Evolutionary conservation across 768 basidiomycete species (phyloP).

Genomic region (Boletus tomentosulus): DNA sequence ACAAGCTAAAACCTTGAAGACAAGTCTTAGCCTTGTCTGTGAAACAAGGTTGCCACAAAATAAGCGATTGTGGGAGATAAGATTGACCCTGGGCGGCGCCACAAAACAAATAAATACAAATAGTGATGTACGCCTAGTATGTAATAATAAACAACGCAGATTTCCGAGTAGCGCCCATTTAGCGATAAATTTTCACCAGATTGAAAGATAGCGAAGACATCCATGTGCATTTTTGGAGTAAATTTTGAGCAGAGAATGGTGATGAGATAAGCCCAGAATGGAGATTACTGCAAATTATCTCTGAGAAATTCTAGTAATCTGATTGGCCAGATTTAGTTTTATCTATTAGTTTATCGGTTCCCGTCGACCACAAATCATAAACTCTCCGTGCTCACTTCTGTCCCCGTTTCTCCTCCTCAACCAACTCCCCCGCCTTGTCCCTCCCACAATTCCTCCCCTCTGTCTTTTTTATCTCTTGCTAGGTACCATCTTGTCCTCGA

Average conservation of each 20-base stretch:
- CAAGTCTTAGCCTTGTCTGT: neutral
- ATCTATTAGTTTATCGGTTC: conserved; percentile 39
- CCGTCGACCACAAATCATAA: conserved; percentile 36
- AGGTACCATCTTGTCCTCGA: neutral
- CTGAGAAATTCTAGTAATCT: conserved; percentile 31
- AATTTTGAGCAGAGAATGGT: neutral
- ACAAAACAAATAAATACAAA: conserved; percentile 25
- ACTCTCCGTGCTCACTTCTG: conserved; percentile 20
- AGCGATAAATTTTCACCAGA: conserved; percentile 27
- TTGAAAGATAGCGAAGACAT: conserved; percentile 5
- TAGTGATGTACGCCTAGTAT: conserved; percentile 13
- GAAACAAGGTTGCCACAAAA: neutral
- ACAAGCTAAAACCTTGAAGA: conserved; percentile 13
- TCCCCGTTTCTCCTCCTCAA: conserved; percentile 26
- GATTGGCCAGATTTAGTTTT: conserved; percentile 33
- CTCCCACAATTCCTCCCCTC: neutral
- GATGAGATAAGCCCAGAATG: conserved; percentile 3
- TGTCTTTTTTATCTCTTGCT: neutral
- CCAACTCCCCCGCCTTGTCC: conserved; percentile 2
- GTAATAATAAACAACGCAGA: conserved; percentile 24
- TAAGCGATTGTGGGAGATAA: conserved; percentile 25
- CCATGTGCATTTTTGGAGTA: neutral
- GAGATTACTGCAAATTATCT: conserved; percentile 18
- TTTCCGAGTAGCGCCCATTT: conserved; percentile 28
- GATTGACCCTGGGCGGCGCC: conserved; percentile 31